Evolutionary conservation across 2,329 filamentous ascomycete species (phyloP).

Genomic region (Capronia coronata): DNA sequence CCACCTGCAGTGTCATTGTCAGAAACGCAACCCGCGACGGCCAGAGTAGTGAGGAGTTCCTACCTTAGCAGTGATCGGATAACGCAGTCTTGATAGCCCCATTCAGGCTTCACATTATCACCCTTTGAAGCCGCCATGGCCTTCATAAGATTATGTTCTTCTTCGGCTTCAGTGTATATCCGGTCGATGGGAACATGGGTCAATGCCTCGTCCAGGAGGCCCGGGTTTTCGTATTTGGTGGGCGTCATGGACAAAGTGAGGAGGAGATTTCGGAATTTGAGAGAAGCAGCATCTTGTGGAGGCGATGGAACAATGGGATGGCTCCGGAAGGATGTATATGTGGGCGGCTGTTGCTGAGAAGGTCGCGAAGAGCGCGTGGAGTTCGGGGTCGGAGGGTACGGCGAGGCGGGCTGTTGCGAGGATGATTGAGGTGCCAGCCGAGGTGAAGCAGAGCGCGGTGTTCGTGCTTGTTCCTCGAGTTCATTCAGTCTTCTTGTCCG

Average conservation of each 20-base stretch:
- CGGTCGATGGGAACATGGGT: constrained; percentile 79
- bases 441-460: constrained; percentile 41
- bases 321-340: constrained; percentile 57
- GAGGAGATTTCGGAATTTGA: constrained; percentile 74
- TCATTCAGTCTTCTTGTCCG: constrained; percentile 83
- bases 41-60: constrained; percentile 31
- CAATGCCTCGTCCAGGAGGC: constrained; percentile 84
- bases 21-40: constrained; percentile 6
- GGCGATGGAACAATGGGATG: constrained; percentile 67
- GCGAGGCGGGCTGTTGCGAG: constrained; percentile 15
- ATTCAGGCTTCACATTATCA: constrained; percentile 71
- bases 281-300: constrained; percentile 63
- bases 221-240: constrained; percentile 92
- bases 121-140: constrained; percentile 85
- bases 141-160: constrained; percentile 79
- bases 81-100: constrained; percentile 97
- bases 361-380: constrained; percentile 27
- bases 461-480: constrained; percentile 57
- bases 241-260: constrained; percentile 82
- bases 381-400: constrained; percentile 26
- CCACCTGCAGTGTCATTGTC: constrained; percentile 57
- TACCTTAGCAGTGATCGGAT: constrained; percentile 79
- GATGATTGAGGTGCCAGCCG: constrained; percentile 21
- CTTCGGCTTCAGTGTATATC: constrained; percentile 89
- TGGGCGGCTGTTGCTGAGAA: constrained; percentile 41